Conservation (phyloP, 2,329 filamentous ascomycete genomes). For the Fusarium sp. region DNA sequence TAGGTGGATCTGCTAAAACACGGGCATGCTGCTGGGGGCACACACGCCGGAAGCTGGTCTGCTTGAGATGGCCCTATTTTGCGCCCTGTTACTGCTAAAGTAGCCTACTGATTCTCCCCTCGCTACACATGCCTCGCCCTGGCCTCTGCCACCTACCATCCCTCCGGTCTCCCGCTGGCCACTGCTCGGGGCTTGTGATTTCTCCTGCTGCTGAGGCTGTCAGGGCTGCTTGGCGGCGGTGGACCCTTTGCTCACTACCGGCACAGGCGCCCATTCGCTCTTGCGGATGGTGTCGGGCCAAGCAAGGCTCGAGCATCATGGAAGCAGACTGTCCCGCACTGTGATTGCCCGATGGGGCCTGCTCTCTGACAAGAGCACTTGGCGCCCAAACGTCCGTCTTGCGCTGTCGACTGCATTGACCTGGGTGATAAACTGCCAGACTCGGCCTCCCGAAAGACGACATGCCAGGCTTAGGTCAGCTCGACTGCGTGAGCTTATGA, state of each 20-base stretch:
- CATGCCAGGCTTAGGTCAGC: constrained; percentile 34
- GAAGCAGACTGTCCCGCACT: constrained; percentile 32
- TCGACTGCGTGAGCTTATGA: constrained; percentile 33
- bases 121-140: not conserved
- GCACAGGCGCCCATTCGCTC: constrained; percentile 31
- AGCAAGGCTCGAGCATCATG: not conserved
- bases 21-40: not conserved
- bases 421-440: constrained; percentile 8
- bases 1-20: constrained; percentile 30
- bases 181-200: constrained; percentile 9
- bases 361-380: constrained; percentile 2
- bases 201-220: constrained; percentile 20
- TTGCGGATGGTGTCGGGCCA: constrained; percentile 20
- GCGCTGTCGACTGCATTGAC: not conserved
- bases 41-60: constrained; percentile 13
- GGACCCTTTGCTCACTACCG: constrained; percentile 29
- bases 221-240: constrained; percentile 1
- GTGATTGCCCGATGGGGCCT: constrained; percentile 13
- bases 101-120: constrained; percentile 7
- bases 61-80: constrained; percentile 10
- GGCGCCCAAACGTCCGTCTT: constrained; percentile 3
- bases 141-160: constrained; percentile 12
- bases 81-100: constrained; percentile 32
- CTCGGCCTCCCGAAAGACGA: not conserved
- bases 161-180: constrained; percentile 26